phyloP scores from a whole-genome alignment of 768 basidiomycete genomes.

The Rubroboletus satanas region DNA sequence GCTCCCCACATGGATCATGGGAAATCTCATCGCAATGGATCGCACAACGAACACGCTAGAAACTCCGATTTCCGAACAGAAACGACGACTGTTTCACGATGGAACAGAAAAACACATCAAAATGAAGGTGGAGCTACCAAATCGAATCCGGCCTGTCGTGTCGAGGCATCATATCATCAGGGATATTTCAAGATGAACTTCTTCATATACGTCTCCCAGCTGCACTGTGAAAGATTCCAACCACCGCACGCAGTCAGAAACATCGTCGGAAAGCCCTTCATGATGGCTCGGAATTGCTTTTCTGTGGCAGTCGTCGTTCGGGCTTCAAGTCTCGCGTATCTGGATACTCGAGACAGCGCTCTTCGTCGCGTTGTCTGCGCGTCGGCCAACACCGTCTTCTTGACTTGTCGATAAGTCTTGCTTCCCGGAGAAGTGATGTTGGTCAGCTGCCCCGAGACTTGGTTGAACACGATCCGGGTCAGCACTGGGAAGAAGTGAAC shows the following conservation, averaged over 20 bases:
- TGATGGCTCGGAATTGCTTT: slow-evolving; percentile 30
- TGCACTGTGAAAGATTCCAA: slow-evolving; percentile 44
- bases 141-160: background rate
- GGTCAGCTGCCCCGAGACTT: slow-evolving; percentile 35
- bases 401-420: slow-evolving; percentile 40
- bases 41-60: background rate
- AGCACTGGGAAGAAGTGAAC: slow-evolving; percentile 61
- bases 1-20: background rate
- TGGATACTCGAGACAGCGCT: slow-evolving; percentile 6
- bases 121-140: slow-evolving; percentile 1
- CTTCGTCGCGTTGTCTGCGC: slow-evolving; percentile 16
- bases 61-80: slow-evolving; percentile 13
- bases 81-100: slow-evolving; percentile 12
- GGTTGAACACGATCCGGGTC: slow-evolving; percentile 45
- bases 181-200: slow-evolving; percentile 61
- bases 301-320: slow-evolving; percentile 17
- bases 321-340: slow-evolving; percentile 15
- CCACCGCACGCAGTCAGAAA: slow-evolving; percentile 47
- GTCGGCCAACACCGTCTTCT: slow-evolving; percentile 40
- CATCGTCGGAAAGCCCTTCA: slow-evolving; percentile 29
- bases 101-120: slow-evolving; percentile 4
- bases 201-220: slow-evolving; percentile 61
- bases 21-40: background rate
- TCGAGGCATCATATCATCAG: slow-evolving; percentile 29
- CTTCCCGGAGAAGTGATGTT: slow-evolving; percentile 37